Percentiles rank a stretch among this genome's conserved stretches.
These are phyloP conservation scores for Venturiaceae sp. DNA, from an alignment of 2,329 filamentous ascomycete genomes.

Conservation along the genomic window DNA sequence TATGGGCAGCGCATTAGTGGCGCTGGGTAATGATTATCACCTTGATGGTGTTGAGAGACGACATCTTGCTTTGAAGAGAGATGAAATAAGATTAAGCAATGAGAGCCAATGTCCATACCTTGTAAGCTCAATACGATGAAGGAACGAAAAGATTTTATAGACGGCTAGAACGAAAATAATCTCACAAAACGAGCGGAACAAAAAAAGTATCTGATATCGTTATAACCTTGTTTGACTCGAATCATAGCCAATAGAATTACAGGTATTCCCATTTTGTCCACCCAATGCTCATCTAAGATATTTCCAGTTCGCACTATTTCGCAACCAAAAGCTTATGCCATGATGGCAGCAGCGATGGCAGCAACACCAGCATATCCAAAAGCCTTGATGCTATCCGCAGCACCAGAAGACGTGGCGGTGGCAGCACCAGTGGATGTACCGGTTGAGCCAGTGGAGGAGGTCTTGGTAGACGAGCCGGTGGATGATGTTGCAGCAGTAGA, in stretches of 20 bases:
- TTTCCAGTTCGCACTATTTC: not conserved
- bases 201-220: not conserved
- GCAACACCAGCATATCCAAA: constrained; percentile 4
- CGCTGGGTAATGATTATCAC: too few relatives aligned
- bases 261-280: not conserved
- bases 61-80: too few relatives aligned
- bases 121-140: too few relatives aligned
- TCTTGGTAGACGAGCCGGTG: not conserved
- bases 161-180: too few relatives aligned
- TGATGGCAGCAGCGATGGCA: constrained; percentile 2
- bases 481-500: constrained; percentile 10
- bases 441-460: not conserved
- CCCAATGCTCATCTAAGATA: not conserved
- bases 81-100: too few relatives aligned
- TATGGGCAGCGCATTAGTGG: too few relatives aligned
- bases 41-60: too few relatives aligned
- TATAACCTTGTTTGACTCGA: not conserved
- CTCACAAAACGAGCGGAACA: too few relatives aligned
- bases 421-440: not conserved
- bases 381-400: not conserved
- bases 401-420: not conserved
- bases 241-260: not conserved
- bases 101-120: too few relatives aligned
- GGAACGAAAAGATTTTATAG: too few relatives aligned
- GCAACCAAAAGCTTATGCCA: constrained; percentile 2